Evolutionary conservation across 2,329 filamentous ascomycete genomes (phyloP), one percentile per base, ranked within the genome.

Genomic region (Colletotrichum sp.): DNA sequence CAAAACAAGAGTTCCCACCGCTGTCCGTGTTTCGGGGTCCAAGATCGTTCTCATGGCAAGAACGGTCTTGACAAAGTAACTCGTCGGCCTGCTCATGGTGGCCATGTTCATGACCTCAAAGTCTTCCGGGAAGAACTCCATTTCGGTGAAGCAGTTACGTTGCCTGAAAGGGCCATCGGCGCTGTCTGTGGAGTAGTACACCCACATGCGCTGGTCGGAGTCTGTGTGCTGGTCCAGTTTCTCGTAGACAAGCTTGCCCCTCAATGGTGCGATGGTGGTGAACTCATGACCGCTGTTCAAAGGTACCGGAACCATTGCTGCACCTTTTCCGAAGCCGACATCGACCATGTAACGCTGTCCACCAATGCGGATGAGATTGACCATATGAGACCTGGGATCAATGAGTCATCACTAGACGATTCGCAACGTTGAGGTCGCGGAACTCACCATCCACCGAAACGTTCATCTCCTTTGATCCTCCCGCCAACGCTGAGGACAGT

Each of bases 291-390:
- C 78, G 60, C 79, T 26, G 1, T 80, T 43, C 7, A 87, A 79
- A 1, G 80, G 83, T 2, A 87, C 67, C 6, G 86, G 86, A 1
- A 76, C 61, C 30, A 80, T 77, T 6, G 85, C 75, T 10, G 80
- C 81, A 77, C 90, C 87, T 69, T 86, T 87, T 24, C 92, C 92
- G 79, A 92, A 93, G 30, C 90, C 92, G 16, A 93, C 90, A 79
- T 94, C 92, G 32, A 90, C 86, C 77, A 89, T 81, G 80, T 88
- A 90, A 57, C 84, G 82, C 59, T 85, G 84, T 28, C 83, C 82
- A 12, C 85, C 82, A 26, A 94, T 86, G 30, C 85, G 89, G 63
- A 93, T 87, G 71, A 93, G 87, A 79, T 91, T 90, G 70, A 92
- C 84, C 86, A 92, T 90, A 81, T 93, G 92, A 16, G 84, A 83